A percentile compares a stretch with the other conserved stretches of the same genome.
Conservation (phyloP, 805 yeast genomes). For the Candida awuae region DNA sequence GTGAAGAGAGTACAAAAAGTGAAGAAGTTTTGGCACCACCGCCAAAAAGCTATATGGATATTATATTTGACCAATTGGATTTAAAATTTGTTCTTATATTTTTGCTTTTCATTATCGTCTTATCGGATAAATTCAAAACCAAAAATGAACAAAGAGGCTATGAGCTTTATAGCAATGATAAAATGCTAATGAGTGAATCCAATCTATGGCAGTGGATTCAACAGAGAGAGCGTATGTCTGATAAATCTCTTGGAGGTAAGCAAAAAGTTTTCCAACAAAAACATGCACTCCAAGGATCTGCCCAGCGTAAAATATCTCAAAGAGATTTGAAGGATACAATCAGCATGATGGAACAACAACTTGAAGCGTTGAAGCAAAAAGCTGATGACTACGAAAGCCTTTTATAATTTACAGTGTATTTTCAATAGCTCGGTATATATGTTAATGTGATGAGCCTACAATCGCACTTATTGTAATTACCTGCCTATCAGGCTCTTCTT, state of each 20-base stretch:
- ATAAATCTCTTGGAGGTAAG: no score
- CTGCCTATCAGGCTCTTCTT: no score
- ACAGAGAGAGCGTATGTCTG: constrained; percentile 8
- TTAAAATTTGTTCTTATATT: constrained; percentile 16
- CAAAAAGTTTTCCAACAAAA: neutral
- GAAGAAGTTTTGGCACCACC: constrained; percentile 1
- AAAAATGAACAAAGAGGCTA: constrained; percentile 1
- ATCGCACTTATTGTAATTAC: no score
- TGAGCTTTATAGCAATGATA: constrained; percentile 19
- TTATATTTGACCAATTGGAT: constrained; percentile 19
- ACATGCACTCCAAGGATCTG: neutral
- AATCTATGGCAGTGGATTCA: constrained; percentile 69
- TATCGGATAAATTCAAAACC: constrained; percentile 14
- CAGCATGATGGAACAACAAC: constrained; percentile 34
- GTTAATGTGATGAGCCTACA: no score
- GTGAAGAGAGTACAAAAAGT: constrained; percentile 7
- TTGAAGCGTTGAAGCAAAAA: constrained; percentile 27
- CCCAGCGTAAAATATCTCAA: constrained; percentile 18
- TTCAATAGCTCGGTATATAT: no score
- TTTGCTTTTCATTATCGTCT: constrained; percentile 16
- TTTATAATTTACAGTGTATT: neutral
- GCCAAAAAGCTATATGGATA: constrained; percentile 12
- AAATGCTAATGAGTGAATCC: constrained; percentile 42
- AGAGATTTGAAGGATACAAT: constrained; percentile 44
- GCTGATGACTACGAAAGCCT: neutral